phyloP scores from a whole-genome alignment of 345 rosid species.

The Salix purpurea region DNA sequence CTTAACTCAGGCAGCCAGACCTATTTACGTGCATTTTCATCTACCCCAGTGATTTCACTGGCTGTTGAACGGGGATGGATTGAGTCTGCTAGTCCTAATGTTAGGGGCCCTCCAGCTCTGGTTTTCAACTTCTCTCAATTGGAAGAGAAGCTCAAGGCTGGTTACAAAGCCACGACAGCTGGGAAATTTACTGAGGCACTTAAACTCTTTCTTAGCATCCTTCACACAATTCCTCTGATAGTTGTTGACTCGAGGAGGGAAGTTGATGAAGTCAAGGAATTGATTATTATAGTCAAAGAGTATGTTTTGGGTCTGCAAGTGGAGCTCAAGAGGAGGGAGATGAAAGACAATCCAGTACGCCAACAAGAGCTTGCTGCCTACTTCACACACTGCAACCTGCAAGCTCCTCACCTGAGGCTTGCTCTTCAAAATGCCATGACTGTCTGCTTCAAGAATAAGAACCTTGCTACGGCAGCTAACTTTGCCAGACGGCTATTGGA shows the following conservation, averaged over 20 bases:
- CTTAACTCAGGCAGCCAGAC: slow-evolving; percentile 73
- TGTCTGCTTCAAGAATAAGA: slow-evolving; percentile 75
- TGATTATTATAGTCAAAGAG: slow-evolving; percentile 71
- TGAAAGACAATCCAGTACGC: slow-evolving; percentile 59
- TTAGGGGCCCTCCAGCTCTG: slow-evolving; percentile 79
- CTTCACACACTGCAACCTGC: slow-evolving; percentile 94
- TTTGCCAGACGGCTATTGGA: slow-evolving; percentile 77
- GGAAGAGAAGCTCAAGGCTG: slow-evolving; percentile 90
- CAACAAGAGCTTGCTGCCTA: slow-evolving; percentile 98
- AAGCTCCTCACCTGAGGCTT: slow-evolving; percentile 71
- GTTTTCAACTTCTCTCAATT: slow-evolving; percentile 70
- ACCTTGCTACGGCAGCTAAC: slow-evolving; percentile 69
- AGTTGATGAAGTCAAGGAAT: slow-evolving; percentile 91
- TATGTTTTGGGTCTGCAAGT: slow-evolving; percentile 78
- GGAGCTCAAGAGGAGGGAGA: slow-evolving; percentile 81
- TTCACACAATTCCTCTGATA: slow-evolving; percentile 84
- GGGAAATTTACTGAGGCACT: slow-evolving; percentile 84
- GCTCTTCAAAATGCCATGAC: slow-evolving; percentile 75
- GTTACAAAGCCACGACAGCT: slow-evolving; percentile 78
- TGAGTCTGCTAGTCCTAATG: slow-evolving; percentile 75
- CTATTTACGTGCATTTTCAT: slow-evolving; percentile 70
- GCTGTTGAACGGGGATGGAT: slow-evolving; percentile 85
- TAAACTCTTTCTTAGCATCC: slow-evolving; percentile 64
- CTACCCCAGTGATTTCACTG: slow-evolving; percentile 70
- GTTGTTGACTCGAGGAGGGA: slow-evolving; percentile 95